These are phyloP conservation scores for Pseudogymnoascus sp. DNA, from an alignment of 2,329 filamentous ascomycete species.

Conservation along the genomic window DNA sequence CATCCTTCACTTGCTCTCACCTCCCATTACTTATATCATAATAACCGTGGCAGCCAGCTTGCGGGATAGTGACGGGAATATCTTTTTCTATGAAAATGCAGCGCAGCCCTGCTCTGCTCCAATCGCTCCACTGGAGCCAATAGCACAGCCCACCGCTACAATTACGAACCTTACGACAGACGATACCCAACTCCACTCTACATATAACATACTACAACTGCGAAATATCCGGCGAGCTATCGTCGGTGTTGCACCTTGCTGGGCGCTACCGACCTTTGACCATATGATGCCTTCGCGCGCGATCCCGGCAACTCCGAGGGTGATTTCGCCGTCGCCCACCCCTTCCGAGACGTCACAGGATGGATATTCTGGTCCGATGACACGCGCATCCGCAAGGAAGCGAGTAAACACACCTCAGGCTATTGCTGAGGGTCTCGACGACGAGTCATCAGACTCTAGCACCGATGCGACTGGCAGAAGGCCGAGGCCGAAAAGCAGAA, in stretches of 20 bases:
- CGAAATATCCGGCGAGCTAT: constrained; percentile 42
- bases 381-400: constrained; percentile 63
- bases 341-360: constrained; percentile 51
- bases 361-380: constrained; percentile 65
- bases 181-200: constrained; percentile 43
- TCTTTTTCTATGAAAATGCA: constrained; percentile 39
- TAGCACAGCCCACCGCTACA: constrained; percentile 32
- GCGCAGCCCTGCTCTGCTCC: constrained; percentile 48
- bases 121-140: constrained; percentile 47
- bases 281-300: constrained; percentile 33
- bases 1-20: constrained; percentile 2
- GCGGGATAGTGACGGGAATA: neutral
- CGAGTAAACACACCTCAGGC: constrained; percentile 48
- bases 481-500: constrained; percentile 27
- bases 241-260: constrained; percentile 46
- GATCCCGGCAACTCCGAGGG: constrained; percentile 71
- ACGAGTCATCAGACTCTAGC: constrained; percentile 29
- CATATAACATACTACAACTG: constrained; percentile 41
- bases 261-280: constrained; percentile 53
- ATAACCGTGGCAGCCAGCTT: neutral
- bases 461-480: constrained; percentile 21
- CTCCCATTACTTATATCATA: neutral
- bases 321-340: constrained; percentile 82
- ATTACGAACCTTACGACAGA: constrained; percentile 38
- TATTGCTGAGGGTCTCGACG: constrained; percentile 50